Base-by-base conservation (phyloP, 352 stramenopile genomes). In the Pythium brachiatum region DNA sequence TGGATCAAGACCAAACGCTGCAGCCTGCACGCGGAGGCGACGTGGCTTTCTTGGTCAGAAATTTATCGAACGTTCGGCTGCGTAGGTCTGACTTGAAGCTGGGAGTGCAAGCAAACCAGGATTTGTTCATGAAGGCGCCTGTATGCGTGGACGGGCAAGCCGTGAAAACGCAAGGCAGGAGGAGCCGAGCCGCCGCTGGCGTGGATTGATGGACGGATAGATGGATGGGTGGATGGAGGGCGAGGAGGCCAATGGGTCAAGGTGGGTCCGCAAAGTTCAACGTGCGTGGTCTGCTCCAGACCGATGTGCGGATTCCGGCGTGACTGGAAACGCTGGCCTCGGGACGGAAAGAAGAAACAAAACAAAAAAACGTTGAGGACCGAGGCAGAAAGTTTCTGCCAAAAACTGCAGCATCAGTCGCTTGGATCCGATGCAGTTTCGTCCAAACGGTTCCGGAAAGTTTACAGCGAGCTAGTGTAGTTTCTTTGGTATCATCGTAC, bases 31-130 rank as follows among this genome's bases (percentile, higher is more conserved):
- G 20, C 29, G 26, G 2, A 21, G 32, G 31, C 51, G 51, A 61
- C 52, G 60, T 66, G 60, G 60, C 34, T 66, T 66, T 66, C 32
- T 18, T 56, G 41, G 25, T 48, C 16, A 34, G 36, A 59, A 51
- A 57, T 61, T 31, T 36, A 57, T 57, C 18, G 51, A 60, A 66
- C 39, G 38, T 60, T 60, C 32, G 18, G 48, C 8, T 34, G 18
- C 48, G 8, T 39, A 6, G 7, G 34, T 53, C 8, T 8, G 23
- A 50, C 27, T 60, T 60, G 51, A 66, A 60, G 43, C 41, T 57
- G 2, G 11, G 38, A 25, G 12, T n/a, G 36, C 36, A 44, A 44
- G 36, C 36, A 44, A 44, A 44, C 36, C 36, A 44, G 36, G 36
- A 44, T 44, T 7, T 44, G 36, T 21, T 39, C 34, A 39, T 12